Conservation (phyloP, 805 yeast species). For the Yamadazyma nakazawae region DNA sequence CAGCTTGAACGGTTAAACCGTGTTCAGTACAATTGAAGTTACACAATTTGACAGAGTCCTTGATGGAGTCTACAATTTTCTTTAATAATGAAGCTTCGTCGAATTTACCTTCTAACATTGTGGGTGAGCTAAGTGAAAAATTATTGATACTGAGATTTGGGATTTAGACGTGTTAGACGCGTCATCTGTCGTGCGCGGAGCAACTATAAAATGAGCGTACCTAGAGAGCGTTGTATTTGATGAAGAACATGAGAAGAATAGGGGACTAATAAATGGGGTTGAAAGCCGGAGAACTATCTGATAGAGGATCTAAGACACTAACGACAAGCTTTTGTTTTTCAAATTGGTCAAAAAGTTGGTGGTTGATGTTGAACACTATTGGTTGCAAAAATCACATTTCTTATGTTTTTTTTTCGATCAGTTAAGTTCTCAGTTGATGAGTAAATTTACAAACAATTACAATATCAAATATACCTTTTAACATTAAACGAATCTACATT, state of each 20-base stretch:
- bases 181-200: neutral
- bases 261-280: no score
- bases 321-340: no score
- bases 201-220: neutral
- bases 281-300: no score
- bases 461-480: no score
- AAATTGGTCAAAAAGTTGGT: no score
- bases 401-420: no score
- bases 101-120: conserved; percentile 95
- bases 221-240: neutral
- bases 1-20: conserved; percentile 95
- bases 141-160: neutral
- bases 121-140: neutral
- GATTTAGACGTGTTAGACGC: conserved; percentile 1
- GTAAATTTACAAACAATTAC: no score
- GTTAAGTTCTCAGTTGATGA: no score
- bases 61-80: conserved; percentile 88
- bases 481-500: neutral
- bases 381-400: no score
- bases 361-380: no score
- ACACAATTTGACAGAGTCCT: conserved; percentile 91
- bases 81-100: conserved; percentile 89
- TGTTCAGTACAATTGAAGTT: conserved; percentile 95
- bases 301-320: no score
- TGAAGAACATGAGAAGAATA: no score